Evolutionary conservation across 768 basidiomycete species (phyloP).

Genomic region (Cystobasidium ongulense): DNA sequence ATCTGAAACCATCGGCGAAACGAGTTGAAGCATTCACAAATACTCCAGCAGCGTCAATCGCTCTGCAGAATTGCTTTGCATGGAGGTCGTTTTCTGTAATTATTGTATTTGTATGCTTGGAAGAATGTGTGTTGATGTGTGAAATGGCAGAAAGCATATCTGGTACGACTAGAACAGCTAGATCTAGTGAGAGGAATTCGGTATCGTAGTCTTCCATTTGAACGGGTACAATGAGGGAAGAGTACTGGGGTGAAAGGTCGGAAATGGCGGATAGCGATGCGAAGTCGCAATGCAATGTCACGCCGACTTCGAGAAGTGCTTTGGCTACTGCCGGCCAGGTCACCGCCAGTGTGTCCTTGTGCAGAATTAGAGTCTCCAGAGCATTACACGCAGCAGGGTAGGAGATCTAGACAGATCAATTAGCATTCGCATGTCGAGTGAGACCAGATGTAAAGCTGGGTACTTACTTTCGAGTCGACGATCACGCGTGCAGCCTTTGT

Average conservation of each 20-base stretch:
- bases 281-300: constrained; percentile 72
- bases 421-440: not conserved
- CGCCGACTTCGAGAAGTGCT: constrained; percentile 59
- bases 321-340: constrained; percentile 74
- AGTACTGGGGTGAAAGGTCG: constrained; percentile 38
- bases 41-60: constrained; percentile 83
- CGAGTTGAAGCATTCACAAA: constrained; percentile 92
- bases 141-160: constrained; percentile 66
- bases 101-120: constrained; percentile 91
- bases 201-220: constrained; percentile 63
- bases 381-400: constrained; percentile 97
- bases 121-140: constrained; percentile 86
- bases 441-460: not conserved
- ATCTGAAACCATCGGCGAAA: constrained; percentile 92
- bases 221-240: constrained; percentile 52
- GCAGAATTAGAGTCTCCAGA: constrained; percentile 78
- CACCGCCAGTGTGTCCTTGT: constrained; percentile 60
- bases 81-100: constrained; percentile 63
- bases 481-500: constrained; percentile 74
- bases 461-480: constrained; percentile 77
- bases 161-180: constrained; percentile 69
- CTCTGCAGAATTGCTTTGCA: constrained; percentile 68
- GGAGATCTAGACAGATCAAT: constrained; percentile 55
- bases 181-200: constrained; percentile 76
- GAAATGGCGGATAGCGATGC: constrained; percentile 56